Percentiles rank a stretch among this genome's conserved stretches.
phyloP scores from a whole-genome alignment of 2,329 filamentous ascomycete genomes.

The Penicillium sp. region DNA sequence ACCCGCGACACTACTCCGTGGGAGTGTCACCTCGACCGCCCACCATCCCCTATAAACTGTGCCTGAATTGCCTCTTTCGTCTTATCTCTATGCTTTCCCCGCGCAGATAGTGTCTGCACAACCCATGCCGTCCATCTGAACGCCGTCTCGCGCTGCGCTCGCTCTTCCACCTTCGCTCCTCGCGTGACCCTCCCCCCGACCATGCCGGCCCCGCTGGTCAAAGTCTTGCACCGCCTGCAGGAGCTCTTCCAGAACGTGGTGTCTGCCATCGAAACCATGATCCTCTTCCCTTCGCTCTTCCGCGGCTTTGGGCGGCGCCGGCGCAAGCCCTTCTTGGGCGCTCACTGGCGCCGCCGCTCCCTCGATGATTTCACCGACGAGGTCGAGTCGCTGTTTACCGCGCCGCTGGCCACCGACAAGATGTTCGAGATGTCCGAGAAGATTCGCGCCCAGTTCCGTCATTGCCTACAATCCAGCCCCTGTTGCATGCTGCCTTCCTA shows the following conservation, averaged over 20 bases:
- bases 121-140: conserved; percentile 10
- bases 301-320: conserved; percentile 32
- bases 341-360: conserved; percentile 37
- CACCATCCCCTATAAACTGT: conserved; percentile 10
- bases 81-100: no score
- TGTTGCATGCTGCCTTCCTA: conserved; percentile 66
- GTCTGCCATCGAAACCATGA: conserved; percentile 40
- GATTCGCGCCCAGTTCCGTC: conserved; percentile 52
- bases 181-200: conserved; percentile 11
- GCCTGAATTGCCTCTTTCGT: conserved; percentile 16
- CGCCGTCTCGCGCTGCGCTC: conserved; percentile 7
- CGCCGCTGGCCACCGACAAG: conserved; percentile 35
- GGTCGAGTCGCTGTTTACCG: conserved; percentile 38
- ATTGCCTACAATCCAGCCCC: conserved; percentile 54
- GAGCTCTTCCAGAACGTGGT: conserved; percentile 42
- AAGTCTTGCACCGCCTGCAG: conserved; percentile 42
- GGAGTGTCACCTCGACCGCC: conserved; percentile 23
- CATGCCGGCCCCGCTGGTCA: conserved; percentile 39
- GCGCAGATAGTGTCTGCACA: conserved; percentile 15
- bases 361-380: conserved; percentile 42
- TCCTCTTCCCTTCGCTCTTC: conserved; percentile 42
- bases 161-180: conserved; percentile 1
- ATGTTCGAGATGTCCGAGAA: conserved; percentile 46
- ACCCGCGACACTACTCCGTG: conserved; percentile 24
- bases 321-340: conserved; percentile 34